Conservation (phyloP, 2,329 filamentous ascomycete genomes). For the Allantophomopsis lycopodina region DNA sequence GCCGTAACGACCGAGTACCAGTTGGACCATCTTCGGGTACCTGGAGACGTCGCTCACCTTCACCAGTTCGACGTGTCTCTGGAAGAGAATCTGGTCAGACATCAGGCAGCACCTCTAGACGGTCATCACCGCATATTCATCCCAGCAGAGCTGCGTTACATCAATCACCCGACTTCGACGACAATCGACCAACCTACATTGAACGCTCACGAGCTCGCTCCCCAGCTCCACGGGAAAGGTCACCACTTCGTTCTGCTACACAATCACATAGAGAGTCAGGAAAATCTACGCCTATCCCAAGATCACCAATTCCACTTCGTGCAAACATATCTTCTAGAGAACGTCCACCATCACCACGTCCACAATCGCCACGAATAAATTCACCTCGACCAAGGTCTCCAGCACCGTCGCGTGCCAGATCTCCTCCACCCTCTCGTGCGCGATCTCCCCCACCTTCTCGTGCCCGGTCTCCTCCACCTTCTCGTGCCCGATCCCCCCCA, state of each 20-base stretch:
- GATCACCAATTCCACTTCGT: slow-evolving; percentile 10
- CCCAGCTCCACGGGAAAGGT: slow-evolving; percentile 12
- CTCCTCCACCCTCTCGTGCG: no score
- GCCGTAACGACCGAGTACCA: slow-evolving; percentile 29
- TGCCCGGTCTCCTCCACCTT: no score
- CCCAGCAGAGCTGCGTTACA: slow-evolving; percentile 33
- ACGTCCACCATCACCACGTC: no score
- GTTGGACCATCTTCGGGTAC: slow-evolving; percentile 27
- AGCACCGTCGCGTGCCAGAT: no score
- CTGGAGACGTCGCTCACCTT: slow-evolving; percentile 38
- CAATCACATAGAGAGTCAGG: slow-evolving; percentile 10
- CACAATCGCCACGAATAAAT: neutral
- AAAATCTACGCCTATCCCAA: slow-evolving; percentile 15
- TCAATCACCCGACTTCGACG: slow-evolving; percentile 11
- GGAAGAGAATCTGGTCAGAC: slow-evolving; percentile 35
- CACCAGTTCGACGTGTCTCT: slow-evolving; percentile 26
- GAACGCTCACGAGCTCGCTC: slow-evolving; percentile 11
- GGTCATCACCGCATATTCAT: slow-evolving; percentile 45
- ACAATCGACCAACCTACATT: slow-evolving; percentile 6
- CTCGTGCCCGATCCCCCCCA: neutral
- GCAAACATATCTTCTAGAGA: no score
- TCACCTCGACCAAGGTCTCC: neutral
- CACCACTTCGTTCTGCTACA: slow-evolving; percentile 6
- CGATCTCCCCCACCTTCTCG: no score
- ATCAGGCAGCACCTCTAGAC: slow-evolving; percentile 44